Evolutionary conservation across 1,284 basidiomycete species (phyloP).

Genomic region (Cutaneotrichosporon dermatis): DNA sequence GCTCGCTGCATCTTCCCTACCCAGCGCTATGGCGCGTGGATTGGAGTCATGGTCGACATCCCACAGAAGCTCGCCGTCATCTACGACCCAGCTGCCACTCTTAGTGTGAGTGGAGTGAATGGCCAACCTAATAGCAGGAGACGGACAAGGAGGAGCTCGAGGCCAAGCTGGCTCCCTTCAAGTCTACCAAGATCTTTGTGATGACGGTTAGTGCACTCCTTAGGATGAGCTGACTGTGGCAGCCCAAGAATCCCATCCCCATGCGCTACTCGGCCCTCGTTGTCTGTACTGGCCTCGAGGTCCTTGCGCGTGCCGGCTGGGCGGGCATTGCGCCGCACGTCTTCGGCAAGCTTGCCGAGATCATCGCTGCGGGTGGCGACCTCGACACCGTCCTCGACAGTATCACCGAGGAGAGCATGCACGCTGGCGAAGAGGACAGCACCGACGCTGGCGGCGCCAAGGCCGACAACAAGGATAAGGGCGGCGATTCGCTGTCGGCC

Average conservation of each 20-base stretch:
- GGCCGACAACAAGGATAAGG: neutral
- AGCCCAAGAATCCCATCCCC: neutral
- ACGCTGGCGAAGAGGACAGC: neutral
- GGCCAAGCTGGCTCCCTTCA: neutral
- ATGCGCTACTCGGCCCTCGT: neutral
- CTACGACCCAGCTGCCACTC: neutral
- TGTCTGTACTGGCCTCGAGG: neutral
- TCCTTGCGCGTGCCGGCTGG: neutral
- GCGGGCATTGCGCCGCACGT: neutral
- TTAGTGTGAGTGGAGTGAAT: neutral
- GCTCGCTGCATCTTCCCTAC: neutral
- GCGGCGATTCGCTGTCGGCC: too few relatives aligned
- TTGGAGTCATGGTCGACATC: neutral
- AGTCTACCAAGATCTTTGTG: neutral
- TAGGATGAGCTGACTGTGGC: neutral
- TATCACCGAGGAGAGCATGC: conserved; percentile 1
- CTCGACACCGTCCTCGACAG: neutral
- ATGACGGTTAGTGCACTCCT: neutral
- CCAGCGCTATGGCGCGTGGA: neutral
- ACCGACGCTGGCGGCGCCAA: too few relatives aligned
- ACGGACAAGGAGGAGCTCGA: neutral
- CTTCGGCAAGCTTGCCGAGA: neutral
- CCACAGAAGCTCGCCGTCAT: neutral
- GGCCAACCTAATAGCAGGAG: neutral
- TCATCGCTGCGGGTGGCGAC: neutral